Evolutionary conservation across 2,329 filamentous ascomycete genomes (phyloP).

Genomic region (Venturia carpophila): DNA sequence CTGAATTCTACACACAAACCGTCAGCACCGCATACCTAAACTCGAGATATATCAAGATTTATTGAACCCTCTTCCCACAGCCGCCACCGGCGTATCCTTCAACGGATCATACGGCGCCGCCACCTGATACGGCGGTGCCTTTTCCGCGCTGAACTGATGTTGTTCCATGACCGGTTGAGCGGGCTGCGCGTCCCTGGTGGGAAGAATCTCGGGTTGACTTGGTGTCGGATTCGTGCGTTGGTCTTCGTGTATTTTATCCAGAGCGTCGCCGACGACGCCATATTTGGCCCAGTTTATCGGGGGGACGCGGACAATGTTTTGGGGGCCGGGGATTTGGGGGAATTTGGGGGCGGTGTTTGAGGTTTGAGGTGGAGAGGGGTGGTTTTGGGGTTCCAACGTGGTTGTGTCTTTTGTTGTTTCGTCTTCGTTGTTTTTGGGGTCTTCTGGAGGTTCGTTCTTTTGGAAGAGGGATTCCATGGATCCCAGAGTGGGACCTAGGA

Average conservation of each 20-base stretch:
- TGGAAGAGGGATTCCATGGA: conserved; percentile 18
- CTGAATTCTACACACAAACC: no score
- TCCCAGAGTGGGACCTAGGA: conserved; percentile 33
- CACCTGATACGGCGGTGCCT: conserved; percentile 2
- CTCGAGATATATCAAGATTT: background rate
- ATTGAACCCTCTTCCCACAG: background rate
- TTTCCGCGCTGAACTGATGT: background rate
- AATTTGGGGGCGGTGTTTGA: conserved; percentile 37
- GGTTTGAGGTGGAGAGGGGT: background rate
- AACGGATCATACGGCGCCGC: conserved; percentile 15
- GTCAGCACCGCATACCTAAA: background rate
- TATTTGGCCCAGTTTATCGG: conserved; percentile 95
- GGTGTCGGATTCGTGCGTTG: conserved; percentile 57
- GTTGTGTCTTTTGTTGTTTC: background rate
- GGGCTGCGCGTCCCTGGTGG: conserved; percentile 3
- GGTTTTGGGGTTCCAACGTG: background rate
- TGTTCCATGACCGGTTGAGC: background rate
- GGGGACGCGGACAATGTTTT: conserved; percentile 77
- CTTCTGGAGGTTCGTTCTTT: conserved; percentile 6
- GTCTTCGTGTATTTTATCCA: conserved; percentile 78
- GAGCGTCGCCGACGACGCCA: conserved; percentile 73
- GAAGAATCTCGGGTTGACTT: conserved; percentile 26
- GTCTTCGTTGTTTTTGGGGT: background rate
- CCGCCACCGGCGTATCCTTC: conserved; percentile 4
- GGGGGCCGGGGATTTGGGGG: conserved; percentile 62